Conservation (phyloP, 1,284 basidiomycete genomes). For the Dichomitus squalens region DNA sequence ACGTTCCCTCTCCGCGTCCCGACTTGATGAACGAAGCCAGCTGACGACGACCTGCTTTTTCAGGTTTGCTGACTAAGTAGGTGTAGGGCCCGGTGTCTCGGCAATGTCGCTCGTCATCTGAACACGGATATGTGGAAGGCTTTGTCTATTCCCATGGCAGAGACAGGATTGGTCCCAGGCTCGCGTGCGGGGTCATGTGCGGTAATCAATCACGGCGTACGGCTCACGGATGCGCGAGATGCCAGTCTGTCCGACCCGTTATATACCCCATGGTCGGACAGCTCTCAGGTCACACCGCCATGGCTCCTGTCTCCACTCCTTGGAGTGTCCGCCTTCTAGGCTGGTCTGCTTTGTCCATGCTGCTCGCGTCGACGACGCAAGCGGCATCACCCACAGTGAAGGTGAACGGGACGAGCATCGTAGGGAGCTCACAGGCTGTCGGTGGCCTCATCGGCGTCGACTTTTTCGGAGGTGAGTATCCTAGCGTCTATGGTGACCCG, state of each 20-base stretch:
- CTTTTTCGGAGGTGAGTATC: slow-evolving; percentile 25
- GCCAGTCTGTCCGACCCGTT: too few relatives aligned
- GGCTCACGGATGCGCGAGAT: too few relatives aligned
- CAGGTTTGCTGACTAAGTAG: not conserved
- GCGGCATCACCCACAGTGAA: not conserved
- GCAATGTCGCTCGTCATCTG: not conserved
- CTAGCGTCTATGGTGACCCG: not conserved
- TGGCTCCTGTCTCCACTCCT: not conserved
- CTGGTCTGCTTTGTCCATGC: not conserved
- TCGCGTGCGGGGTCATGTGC: not conserved
- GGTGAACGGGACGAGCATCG: not conserved
- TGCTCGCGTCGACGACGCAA: not conserved
- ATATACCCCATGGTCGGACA: not conserved
- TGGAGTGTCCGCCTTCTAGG: not conserved
- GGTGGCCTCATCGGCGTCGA: slow-evolving; percentile 3
- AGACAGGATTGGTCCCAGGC: not conserved
- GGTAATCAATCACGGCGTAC: not conserved
- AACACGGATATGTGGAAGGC: not conserved
- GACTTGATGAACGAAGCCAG: not conserved
- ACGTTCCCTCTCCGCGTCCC: not conserved
- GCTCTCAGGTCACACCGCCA: not conserved
- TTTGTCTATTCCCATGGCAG: not conserved
- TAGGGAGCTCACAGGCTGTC: not conserved
- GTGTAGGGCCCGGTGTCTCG: not conserved
- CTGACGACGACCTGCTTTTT: too few relatives aligned